Conservation (phyloP, 2,329 filamentous ascomycete species). For the Myriangium duriaei region DNA sequence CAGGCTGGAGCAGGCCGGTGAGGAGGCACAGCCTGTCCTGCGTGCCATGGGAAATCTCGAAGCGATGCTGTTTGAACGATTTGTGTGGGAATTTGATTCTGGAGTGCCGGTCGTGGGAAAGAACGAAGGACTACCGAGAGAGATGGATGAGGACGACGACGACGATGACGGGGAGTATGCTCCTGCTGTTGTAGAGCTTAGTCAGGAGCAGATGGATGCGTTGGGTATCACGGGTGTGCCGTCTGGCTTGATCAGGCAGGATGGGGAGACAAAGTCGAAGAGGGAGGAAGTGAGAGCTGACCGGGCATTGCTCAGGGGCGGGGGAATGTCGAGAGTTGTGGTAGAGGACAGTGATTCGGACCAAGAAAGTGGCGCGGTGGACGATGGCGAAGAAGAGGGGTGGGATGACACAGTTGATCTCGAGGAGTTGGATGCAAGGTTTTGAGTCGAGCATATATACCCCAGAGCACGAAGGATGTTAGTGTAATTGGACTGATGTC, state of each 20-base stretch:
- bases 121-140: neutral
- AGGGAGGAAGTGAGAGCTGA: neutral
- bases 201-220: slow-evolving; percentile 29
- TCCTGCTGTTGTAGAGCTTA: slow-evolving; percentile 46
- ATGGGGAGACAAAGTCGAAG: slow-evolving; percentile 8
- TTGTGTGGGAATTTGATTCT: slow-evolving; percentile 42
- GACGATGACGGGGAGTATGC: slow-evolving; percentile 55
- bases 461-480: neutral
- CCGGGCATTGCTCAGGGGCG: neutral
- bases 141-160: slow-evolving; percentile 39
- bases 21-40: slow-evolving; percentile 24
- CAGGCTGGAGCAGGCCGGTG: slow-evolving; percentile 30
- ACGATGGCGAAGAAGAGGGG: slow-evolving; percentile 14
- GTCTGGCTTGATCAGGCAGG: slow-evolving; percentile 10
- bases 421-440: slow-evolving; percentile 12
- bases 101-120: slow-evolving; percentile 21
- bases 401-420: slow-evolving; percentile 6
- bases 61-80: slow-evolving; percentile 36
- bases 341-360: slow-evolving; percentile 17
- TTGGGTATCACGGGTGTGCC: slow-evolving; percentile 21
- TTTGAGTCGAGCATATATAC: slow-evolving; percentile 9
- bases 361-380: slow-evolving; percentile 26
- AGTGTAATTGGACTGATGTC: no score
- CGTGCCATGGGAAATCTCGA: slow-evolving; percentile 39
- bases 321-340: slow-evolving; percentile 6